Evolutionary conservation across 176 grass and related monocot genomes (phyloP).

Genomic region (Cenchrus fungigraminus): DNA sequence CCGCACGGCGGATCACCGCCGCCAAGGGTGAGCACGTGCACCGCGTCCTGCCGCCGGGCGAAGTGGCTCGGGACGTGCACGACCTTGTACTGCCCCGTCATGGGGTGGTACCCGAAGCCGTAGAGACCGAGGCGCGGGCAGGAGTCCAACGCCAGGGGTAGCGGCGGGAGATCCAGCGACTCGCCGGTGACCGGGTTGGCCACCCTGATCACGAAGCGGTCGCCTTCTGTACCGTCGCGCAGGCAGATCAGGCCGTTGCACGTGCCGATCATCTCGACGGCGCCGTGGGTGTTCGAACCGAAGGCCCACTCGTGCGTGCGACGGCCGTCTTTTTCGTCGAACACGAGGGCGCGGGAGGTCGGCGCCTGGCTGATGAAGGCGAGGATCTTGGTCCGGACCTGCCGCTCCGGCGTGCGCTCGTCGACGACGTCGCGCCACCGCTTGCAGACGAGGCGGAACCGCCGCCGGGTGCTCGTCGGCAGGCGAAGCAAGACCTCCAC

Average conservation of each 20-base stretch:
- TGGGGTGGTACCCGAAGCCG: constrained; percentile 34
- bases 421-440: constrained; percentile 15
- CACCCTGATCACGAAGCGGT: neutral
- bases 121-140: neutral
- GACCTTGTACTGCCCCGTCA: constrained; percentile 22
- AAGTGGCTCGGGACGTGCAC: neutral
- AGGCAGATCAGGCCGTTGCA: constrained; percentile 38
- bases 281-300: neutral
- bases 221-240: neutral
- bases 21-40: neutral
- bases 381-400: neutral
- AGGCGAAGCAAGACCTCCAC: neutral
- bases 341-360: neutral
- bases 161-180: neutral
- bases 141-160: neutral
- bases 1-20: neutral
- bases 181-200: constrained; percentile 23
- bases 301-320: neutral
- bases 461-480: neutral
- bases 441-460: constrained; percentile 3
- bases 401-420: constrained; percentile 7
- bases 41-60: too few species aligned
- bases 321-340: neutral
- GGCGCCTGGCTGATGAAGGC: neutral
- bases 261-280: neutral